These are phyloP conservation scores for Xylariaceae sp. DNA, from an alignment of 2,329 filamentous ascomycete genomes.

Conservation along the genomic window DNA sequence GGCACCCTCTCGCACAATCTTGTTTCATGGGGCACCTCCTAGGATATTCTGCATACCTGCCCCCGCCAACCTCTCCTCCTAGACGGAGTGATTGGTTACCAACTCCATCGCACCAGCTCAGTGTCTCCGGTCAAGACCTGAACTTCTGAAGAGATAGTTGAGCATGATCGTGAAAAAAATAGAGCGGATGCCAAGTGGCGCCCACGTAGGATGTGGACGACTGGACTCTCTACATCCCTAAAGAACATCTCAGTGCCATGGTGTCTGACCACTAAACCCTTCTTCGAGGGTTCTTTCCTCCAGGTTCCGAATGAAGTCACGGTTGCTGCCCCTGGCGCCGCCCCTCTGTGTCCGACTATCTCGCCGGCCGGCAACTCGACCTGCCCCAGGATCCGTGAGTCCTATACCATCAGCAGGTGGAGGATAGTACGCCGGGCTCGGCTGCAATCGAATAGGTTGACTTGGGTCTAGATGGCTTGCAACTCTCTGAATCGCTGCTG, in stretches of 20 bases:
- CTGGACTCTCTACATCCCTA: conserved; percentile 6
- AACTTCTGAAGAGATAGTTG: conserved; percentile 6
- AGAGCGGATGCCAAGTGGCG: conserved; percentile 7
- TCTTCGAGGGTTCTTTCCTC: conserved; percentile 94
- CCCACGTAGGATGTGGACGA: conserved; percentile 4
- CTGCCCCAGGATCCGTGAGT: conserved; percentile 52
- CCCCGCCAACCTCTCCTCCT: not conserved
- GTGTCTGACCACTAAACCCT: conserved; percentile 60
- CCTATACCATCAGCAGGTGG: conserved; percentile 79
- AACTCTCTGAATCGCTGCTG: conserved; percentile 85
- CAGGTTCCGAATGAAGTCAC: conserved; percentile 90
- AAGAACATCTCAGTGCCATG: conserved; percentile 57
- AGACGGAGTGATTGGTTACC: not conserved
- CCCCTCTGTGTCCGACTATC: conserved; percentile 65
- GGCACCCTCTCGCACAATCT: conserved; percentile 2
- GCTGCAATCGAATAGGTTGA: conserved; percentile 87
- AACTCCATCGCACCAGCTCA: not conserved
- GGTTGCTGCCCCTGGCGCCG: conserved; percentile 51
- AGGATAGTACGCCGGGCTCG: conserved; percentile 94
- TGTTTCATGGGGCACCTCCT: conserved; percentile 3
- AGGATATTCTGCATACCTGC: conserved; percentile 10
- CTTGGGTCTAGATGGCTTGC: conserved; percentile 94
- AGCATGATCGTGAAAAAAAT: conserved; percentile 10
- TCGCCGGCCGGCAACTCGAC: conserved; percentile 59
- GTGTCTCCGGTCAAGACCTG: not conserved